Percentiles rank a stretch among this genome's conserved stretches.
phyloP scores from a whole-genome alignment of 2,329 filamentous ascomycete species.

The Aspergillus glaucus region DNA sequence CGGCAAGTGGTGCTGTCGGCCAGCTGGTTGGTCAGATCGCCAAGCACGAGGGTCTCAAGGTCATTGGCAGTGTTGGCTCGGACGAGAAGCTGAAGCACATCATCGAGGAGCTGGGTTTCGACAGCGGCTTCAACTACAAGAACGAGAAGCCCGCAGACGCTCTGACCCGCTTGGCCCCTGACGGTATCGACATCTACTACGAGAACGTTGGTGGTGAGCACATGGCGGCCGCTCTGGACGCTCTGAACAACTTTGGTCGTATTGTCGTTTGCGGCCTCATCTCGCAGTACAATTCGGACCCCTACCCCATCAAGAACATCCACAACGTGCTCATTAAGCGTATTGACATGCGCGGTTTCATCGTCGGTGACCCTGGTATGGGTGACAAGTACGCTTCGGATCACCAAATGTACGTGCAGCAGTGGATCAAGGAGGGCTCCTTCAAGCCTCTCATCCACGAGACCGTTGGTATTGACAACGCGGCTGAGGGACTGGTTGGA shows the following conservation, averaged over 20 bases:
- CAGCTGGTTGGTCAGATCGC: constrained; percentile 78
- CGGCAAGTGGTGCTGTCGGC: constrained; percentile 74
- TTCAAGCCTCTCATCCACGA: constrained; percentile 65
- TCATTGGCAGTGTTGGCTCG: constrained; percentile 73
- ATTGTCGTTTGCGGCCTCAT: constrained; percentile 65
- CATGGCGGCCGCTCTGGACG: constrained; percentile 59
- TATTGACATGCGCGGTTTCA: constrained; percentile 65
- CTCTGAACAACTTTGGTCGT: constrained; percentile 60
- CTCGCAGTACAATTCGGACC: constrained; percentile 68
- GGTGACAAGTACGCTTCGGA: constrained; percentile 61
- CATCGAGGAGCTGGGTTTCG: constrained; percentile 61
- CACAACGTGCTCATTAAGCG: constrained; percentile 61
- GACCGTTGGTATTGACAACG: constrained; percentile 72
- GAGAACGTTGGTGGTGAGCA: constrained; percentile 75
- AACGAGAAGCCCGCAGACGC: constrained; percentile 65
- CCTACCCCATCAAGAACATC: constrained; percentile 62
- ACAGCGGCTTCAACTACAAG: constrained; percentile 82
- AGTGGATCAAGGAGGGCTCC: constrained; percentile 69
- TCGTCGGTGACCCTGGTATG: constrained; percentile 61
- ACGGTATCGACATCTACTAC: constrained; percentile 78
- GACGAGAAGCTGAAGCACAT: constrained; percentile 76
- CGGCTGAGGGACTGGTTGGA: constrained; percentile 64
- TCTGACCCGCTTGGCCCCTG: constrained; percentile 62
- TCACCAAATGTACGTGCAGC: constrained; percentile 67
- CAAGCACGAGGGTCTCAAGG: constrained; percentile 70